Evolutionary conservation across 305 asterid species (phyloP), one percentile per base, ranked within the genome.

Genomic region (Nicotiana rustica): DNA sequence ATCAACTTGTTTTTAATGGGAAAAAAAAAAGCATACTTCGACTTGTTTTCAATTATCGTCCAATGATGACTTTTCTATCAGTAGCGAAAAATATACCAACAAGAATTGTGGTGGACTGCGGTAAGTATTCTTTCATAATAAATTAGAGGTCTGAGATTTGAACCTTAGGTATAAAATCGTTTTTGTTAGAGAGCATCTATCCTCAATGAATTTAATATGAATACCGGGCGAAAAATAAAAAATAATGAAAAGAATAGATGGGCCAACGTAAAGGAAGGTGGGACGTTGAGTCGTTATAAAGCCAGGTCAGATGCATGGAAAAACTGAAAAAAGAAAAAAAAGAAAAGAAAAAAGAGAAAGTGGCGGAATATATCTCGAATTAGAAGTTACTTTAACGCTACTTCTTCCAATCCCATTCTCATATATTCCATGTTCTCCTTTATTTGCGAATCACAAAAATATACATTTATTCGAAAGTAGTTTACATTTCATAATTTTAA

Each of bases 241-340:
- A 44, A 70, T 5, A n/a, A 29, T 10, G 13, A 6, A 17, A 19
- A 70, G 3, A 73, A 25, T 73, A 10, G 62, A 73, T 47, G 79
- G 1, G 41, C 15, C 21, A 49, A 73, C 41, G 6, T 6, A 13
- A 73, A 73, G 25, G 41, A 49, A 73, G 21, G 62, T 73, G 15
- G 41, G 15, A 44, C 52, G 52, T 21, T 60, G 61, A 73, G 14
- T 73, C 36, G 38, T 6, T 47, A 73, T 47, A 73, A 73, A 73
- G 79, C 35, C n/a, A 70, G 5, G 61, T 73, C 62, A 73, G 41
- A 73, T 73, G 79, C 79, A 47, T 73, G 62, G 41, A 49, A 0
- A 73, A 47, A 19, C 21, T 71, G 3, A 1, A 19, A 73, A 29
- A 29, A 29, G 31, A 29, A 29, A 29, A 10, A 70, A 0, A 70